Percentiles rank a stretch among this genome's conserved stretches.
These are phyloP conservation scores for Fulvia fulva DNA, from an alignment of 2,329 filamentous ascomycete species.

Conservation along the genomic window DNA sequence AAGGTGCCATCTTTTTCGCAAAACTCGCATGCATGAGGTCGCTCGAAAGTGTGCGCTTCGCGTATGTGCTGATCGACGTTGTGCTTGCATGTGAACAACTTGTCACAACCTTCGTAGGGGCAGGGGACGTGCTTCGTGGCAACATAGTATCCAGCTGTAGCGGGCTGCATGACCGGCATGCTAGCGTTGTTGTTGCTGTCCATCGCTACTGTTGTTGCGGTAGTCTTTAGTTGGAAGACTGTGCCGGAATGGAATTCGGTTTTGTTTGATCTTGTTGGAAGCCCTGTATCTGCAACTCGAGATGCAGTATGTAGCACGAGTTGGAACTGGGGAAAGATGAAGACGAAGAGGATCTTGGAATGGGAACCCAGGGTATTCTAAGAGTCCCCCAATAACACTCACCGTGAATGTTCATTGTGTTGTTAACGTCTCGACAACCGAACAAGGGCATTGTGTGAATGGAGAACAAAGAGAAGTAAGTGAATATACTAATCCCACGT, in stretches of 20 bases:
- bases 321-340: not conserved
- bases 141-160: not conserved
- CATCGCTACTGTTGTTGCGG: not conserved
- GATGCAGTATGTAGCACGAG: not conserved
- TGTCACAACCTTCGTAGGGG: constrained; percentile 8
- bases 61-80: constrained; percentile 22
- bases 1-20: constrained; percentile 5
- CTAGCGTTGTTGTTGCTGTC: not conserved
- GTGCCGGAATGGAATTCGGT: not conserved
- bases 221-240: not conserved
- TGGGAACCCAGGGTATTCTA: too few species aligned
- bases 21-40: constrained; percentile 13
- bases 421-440: not conserved
- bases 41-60: constrained; percentile 18
- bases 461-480: not conserved
- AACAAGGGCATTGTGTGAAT: not conserved
- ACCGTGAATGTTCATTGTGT: not conserved
- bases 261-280: not conserved
- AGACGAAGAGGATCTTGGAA: not conserved
- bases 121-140: constrained; percentile 13
- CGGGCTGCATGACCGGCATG: not conserved
- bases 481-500: not conserved
- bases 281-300: not conserved
- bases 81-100: constrained; percentile 12
- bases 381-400: not conserved